Conservation (phyloP, 768 basidiomycete species). For the Leccinellum albellum region DNA sequence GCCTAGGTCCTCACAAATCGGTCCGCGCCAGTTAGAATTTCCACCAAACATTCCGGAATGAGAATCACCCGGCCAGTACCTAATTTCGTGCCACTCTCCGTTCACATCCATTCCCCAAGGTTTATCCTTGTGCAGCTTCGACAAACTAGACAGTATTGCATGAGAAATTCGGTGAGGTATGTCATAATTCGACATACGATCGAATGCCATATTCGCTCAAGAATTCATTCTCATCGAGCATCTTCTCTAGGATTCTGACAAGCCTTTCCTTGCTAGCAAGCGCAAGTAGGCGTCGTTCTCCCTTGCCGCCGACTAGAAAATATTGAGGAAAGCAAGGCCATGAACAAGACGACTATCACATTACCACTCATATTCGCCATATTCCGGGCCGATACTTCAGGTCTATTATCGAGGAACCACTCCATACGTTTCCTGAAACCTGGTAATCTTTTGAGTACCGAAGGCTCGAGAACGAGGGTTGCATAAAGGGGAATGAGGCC, state of each 20-base stretch:
- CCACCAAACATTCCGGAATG: conserved; percentile 97
- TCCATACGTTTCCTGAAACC: conserved; percentile 99
- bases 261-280: conserved; percentile 90
- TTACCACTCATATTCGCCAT: conserved; percentile 94
- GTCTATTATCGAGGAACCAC: conserved; percentile 96
- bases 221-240: conserved; percentile 97
- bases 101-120: conserved; percentile 96
- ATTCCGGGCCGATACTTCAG: conserved; percentile 81
- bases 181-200: conserved; percentile 58
- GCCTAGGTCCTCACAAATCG: conserved; percentile 55
- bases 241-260: conserved; percentile 84
- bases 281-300: conserved; percentile 83
- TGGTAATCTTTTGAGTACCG: conserved; percentile 84
- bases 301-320: conserved; percentile 56
- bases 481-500: conserved; percentile 98
- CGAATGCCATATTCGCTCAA: conserved; percentile 92
- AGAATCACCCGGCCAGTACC: conserved; percentile 98
- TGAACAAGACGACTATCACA: conserved; percentile 3
- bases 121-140: conserved; percentile 83
- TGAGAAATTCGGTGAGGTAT: conserved; percentile 1
- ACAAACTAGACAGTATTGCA: conserved; percentile 52
- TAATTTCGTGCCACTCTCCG: conserved; percentile 86
- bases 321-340: background rate
- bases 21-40: conserved; percentile 98
- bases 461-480: conserved; percentile 89